A percentile compares a stretch with the other conserved stretches of the same genome.
Evolutionary conservation across 345 rosid genomes (phyloP).

Genomic region (Rhodamnia rubescens): DNA sequence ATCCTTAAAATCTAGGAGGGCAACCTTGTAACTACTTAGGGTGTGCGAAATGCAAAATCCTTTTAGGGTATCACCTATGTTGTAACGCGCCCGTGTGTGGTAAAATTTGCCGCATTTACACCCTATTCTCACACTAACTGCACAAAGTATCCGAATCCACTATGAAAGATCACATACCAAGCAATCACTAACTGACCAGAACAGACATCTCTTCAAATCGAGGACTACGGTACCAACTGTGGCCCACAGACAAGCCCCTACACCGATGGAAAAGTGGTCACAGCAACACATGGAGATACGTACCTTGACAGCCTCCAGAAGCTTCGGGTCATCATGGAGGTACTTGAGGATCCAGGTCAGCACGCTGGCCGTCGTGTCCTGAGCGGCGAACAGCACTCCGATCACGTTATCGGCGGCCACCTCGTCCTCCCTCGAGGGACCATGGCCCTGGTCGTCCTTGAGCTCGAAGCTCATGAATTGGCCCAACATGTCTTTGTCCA

Average conservation of each 20-base stretch:
- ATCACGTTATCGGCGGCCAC: conserved; percentile 69
- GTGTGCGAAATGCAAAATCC: background rate
- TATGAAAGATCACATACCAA: background rate
- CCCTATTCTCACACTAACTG: background rate
- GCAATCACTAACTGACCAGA: background rate
- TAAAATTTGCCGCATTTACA: background rate
- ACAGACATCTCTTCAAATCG: background rate
- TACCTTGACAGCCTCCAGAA: conserved; percentile 72
- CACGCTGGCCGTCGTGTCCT: conserved; percentile 83
- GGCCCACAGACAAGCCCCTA: background rate
- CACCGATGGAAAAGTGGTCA: background rate
- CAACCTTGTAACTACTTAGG: background rate
- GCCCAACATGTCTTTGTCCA: conserved; percentile 40
- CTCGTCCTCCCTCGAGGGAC: conserved; percentile 29
- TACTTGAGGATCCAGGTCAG: conserved; percentile 83
- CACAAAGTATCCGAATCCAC: background rate
- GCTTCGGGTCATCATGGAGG: conserved; percentile 46
- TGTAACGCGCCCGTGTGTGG: background rate
- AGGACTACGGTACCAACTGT: background rate
- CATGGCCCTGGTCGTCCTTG: conserved; percentile 30
- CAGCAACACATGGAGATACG: background rate
- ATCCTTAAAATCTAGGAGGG: background rate
- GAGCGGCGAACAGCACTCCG: conserved; percentile 86
- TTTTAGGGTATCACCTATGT: background rate
- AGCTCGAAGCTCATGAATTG: conserved; percentile 39